Conservation (phyloP, 768 basidiomycete species). For the Crepidotus variabilis region DNA sequence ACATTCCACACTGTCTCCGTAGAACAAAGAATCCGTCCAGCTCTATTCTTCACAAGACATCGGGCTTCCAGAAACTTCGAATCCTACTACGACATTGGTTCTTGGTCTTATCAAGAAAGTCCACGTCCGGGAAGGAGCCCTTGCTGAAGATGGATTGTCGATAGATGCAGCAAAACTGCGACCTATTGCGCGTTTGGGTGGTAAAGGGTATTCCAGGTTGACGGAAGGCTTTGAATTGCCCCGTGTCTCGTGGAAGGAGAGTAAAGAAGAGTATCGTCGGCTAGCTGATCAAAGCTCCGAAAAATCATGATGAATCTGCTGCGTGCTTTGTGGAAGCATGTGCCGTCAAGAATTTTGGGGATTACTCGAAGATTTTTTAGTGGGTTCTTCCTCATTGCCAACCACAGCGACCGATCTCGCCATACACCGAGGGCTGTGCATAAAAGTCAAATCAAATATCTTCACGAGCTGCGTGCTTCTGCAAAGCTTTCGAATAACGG, state of each 20-base stretch:
- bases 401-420: neutral
- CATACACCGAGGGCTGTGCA: neutral
- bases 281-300: too few species aligned
- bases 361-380: too few species aligned
- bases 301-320: too few species aligned
- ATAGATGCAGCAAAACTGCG: conserved; percentile 48
- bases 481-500: too few species aligned
- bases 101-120: conserved; percentile 52
- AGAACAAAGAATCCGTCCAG: conserved; percentile 21
- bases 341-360: neutral
- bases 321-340: neutral
- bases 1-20: conserved; percentile 6
- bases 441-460: neutral
- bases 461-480: too few species aligned
- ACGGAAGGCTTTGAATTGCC: conserved; percentile 43
- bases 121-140: conserved; percentile 47
- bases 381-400: too few species aligned
- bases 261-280: conserved; percentile 11
- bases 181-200: conserved; percentile 53
- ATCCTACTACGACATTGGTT: conserved; percentile 40
- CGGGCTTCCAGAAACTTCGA: conserved; percentile 28
- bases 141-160: conserved; percentile 34
- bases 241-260: conserved; percentile 40
- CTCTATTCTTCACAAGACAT: conserved; percentile 51
- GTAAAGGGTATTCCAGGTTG: conserved; percentile 45